Base-by-base conservation (phyloP, 805 yeast species). In the Starmera pachycereana region DNA sequence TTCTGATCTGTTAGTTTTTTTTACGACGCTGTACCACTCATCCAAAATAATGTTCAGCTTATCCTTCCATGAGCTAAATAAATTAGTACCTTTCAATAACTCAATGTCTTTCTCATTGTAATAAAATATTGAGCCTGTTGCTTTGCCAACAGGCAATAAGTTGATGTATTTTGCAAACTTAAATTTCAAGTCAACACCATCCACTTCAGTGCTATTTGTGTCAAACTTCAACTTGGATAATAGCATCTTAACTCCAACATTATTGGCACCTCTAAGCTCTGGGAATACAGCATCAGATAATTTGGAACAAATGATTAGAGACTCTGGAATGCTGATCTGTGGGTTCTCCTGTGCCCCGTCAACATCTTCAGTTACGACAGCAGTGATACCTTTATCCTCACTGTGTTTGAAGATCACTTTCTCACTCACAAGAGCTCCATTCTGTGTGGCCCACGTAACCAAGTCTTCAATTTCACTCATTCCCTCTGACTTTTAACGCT, bases 51-150 rank as follows among this genome's bases (percentile, higher is more conserved):
- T 47, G 1, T 55, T 49, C 32, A 75, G 54, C 41, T 74, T 74
- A 7, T 67, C 71, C 3, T 60, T 57, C 13, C 81, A 50, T 0
- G 86, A 74, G 22, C 70, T 70, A 3, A 77, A 78, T 22, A 65
- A 41, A 50, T 87, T 87, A 0, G 95, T 81, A 1, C 84, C 83
- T 19, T 67, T 62, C n/a, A 88, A 55, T 25, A 66, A 53, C 19
- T 60, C 53, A 43, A 71, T 62, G 37, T 83, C 89, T 4, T 54
- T 56, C 0, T 69, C 59, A 33, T 60, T 65, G 86, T 88, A 88
- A 43, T 72, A 69, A 37, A 72, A 69, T 2, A 94, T 89, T 6
- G 80, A 61, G 10, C 60, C 66, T 8, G 74, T 71, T 2, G 51
- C 54, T 8, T 37, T 43, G 3, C 54, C 50, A 4, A 66, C 37